Base-by-base conservation (phyloP, 108 stramenopile genomes). In the Aurantiochytrium sp. region DNA sequence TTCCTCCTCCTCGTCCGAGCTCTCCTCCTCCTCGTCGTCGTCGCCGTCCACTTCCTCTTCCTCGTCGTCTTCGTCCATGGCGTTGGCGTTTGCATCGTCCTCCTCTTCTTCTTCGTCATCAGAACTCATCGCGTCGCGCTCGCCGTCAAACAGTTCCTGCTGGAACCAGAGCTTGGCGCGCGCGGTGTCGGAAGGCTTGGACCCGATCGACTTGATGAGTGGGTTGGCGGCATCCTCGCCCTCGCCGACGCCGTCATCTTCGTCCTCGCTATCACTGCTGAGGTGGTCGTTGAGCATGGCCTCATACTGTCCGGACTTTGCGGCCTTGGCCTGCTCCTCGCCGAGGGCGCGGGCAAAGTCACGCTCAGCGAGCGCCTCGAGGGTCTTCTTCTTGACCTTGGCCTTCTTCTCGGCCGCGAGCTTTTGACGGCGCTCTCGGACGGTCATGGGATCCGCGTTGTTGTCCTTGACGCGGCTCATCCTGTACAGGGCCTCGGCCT, bases 131-230 rank as follows among this genome's bases (percentile, higher is more conserved):
- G 92, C 90, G 32, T 91, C 92, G 30, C 90, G 92, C 30, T 88
- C 90, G 89, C 92, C 91, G 94, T 96, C 85, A 96, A 96, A 68
- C 91, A 94, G 54, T 95, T 91, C 88, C 96, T 97, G 21, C 93
- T 94, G 88, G 94, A 94, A 87, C 93, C 96, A 54, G 93, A 95
- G 2, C 95, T 95, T 87, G 90, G 92, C 87, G 94, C 97, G 88
- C 94, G 92, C 86, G 90, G 88, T 31, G 91, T 91, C 89, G 3
- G 59, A 65, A 3, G 59, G 59, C 24, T 65, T 65, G 22, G 59
- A 1, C 59, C 34, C 59, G 2, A 65, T 65, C 32, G 59, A 1
- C 59, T 65, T 96, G 91, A 87, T 93, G 95, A 10, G 95, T 96
- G 69, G 89, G 94, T 27, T 86, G 65, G 41, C 96, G 89, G 89